A percentile compares a stretch with the other conserved stretches of the same genome.
Evolutionary conservation across 2,329 filamentous ascomycete genomes (phyloP).

Genomic region (Pseudogymnoascus verrucosus): DNA sequence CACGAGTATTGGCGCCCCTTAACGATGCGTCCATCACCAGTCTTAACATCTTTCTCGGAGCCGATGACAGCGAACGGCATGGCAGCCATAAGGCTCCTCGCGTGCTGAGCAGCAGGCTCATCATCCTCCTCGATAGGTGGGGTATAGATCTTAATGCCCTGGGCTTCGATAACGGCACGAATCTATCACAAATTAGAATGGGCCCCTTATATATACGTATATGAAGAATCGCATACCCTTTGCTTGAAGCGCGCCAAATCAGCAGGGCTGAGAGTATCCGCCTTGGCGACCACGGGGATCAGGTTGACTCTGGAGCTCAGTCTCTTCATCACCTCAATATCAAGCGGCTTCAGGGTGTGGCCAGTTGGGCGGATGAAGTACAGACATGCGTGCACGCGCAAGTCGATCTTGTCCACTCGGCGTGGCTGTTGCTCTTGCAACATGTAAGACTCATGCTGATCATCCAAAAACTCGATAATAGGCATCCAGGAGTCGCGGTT

Average conservation of each 20-base stretch:
- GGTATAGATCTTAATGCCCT: slow-evolving; percentile 99
- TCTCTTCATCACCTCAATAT: slow-evolving; percentile 99
- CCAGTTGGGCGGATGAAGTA: slow-evolving; percentile 99
- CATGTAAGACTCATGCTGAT: slow-evolving; percentile 99
- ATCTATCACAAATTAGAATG: slow-evolving; percentile 52
- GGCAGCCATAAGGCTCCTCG: slow-evolving; percentile 85
- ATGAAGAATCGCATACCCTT: slow-evolving; percentile 53
- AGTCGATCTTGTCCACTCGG: slow-evolving; percentile 96
- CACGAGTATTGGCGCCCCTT: slow-evolving; percentile 99
- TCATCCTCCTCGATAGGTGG: slow-evolving; percentile 97
- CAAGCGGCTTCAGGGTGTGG: slow-evolving; percentile 95
- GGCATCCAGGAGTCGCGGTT: slow-evolving; percentile 99
- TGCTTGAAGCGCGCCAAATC: slow-evolving; percentile 93
- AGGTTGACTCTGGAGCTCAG: slow-evolving; percentile 96
- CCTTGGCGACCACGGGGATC: slow-evolving; percentile 97
- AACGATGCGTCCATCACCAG: slow-evolving; percentile 87
- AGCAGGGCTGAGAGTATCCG: slow-evolving; percentile 87
- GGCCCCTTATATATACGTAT: not conserved
- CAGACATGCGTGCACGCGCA: slow-evolving; percentile 94
- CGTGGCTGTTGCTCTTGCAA: slow-evolving; percentile 98
- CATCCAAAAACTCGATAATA: slow-evolving; percentile 99
- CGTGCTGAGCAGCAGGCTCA: slow-evolving; percentile 90
- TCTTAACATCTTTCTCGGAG: slow-evolving; percentile 98
- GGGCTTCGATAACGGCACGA: slow-evolving; percentile 88
- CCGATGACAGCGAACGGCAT: slow-evolving; percentile 99